phyloP scores from a whole-genome alignment of 1,284 basidiomycete genomes.

The Moniliophthora roreri region DNA sequence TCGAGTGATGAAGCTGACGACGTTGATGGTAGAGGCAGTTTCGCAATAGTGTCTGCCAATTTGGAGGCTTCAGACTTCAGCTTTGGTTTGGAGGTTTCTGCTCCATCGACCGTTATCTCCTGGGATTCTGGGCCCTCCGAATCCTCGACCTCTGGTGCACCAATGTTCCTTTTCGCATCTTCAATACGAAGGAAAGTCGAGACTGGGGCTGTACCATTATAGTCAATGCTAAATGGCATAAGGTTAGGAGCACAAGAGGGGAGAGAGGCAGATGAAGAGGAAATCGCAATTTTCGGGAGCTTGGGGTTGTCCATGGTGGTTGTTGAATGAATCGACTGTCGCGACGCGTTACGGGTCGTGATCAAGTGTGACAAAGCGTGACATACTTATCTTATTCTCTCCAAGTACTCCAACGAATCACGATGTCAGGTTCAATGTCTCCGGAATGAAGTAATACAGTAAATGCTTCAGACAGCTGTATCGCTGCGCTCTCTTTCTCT shows the following conservation, averaged over 20 bases:
- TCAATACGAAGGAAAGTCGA: conserved; percentile 68
- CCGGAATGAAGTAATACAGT: too few relatives aligned
- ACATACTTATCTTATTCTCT: too few relatives aligned
- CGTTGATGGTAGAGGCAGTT: conserved; percentile 2
- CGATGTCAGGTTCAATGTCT: too few relatives aligned
- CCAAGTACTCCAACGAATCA: too few relatives aligned
- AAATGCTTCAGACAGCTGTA: too few relatives aligned
- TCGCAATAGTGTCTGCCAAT: conserved; percentile 1
- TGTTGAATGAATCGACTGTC: background rate
- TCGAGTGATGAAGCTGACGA: conserved; percentile 6
- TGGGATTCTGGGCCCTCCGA: background rate
- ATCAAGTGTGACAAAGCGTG: too few relatives aligned
- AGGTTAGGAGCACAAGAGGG: conserved; percentile 53
- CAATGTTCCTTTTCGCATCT: conserved; percentile 37
- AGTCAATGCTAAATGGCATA: conserved; percentile 78
- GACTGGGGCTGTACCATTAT: conserved; percentile 69
- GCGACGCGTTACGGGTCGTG: too few relatives aligned
- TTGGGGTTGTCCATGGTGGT: conserved; percentile 1
- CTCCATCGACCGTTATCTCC: background rate
- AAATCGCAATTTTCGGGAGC: background rate
- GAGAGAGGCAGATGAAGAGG: conserved; percentile 18
- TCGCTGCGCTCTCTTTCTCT: too few relatives aligned
- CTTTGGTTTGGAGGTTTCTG: background rate
- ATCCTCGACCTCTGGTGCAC: conserved; percentile 22
- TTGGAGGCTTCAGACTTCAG: background rate